Percentiles rank a stretch among this genome's conserved stretches.
phyloP scores from a whole-genome alignment of 1,284 basidiomycete genomes.

The Blastosporella zonata region DNA sequence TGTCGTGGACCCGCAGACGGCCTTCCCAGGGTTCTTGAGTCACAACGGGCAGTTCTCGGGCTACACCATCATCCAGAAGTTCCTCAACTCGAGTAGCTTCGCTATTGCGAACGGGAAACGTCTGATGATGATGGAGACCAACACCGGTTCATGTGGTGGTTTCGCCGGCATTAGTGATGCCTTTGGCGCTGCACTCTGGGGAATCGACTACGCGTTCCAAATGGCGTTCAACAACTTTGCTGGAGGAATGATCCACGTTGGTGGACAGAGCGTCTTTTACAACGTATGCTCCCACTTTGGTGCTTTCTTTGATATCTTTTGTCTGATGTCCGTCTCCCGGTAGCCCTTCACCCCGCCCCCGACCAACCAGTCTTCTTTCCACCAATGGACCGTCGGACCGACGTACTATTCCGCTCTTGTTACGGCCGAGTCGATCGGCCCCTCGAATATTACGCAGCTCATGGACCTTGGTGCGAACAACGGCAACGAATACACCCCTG shows the following conservation, averaged over 20 bases:
- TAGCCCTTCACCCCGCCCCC: constrained; percentile 44
- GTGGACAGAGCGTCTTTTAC: constrained; percentile 66
- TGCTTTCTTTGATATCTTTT: not conserved
- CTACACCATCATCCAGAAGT: constrained; percentile 43
- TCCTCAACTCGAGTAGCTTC: constrained; percentile 45
- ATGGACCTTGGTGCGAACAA: constrained; percentile 55
- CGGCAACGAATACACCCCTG: constrained; percentile 55
- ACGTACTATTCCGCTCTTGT: constrained; percentile 70
- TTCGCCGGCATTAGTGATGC: constrained; percentile 74
- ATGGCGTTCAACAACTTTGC: constrained; percentile 63
- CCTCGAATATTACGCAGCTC: constrained; percentile 55
- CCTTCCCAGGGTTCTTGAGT: constrained; percentile 44
- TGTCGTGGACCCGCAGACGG: constrained; percentile 1
- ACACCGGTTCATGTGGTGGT: constrained; percentile 80
- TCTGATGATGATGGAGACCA: constrained; percentile 76
- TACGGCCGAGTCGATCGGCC: constrained; percentile 66
- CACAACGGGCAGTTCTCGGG: constrained; percentile 53
- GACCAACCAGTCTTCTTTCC: constrained; percentile 54
- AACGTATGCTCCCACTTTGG: constrained; percentile 42
- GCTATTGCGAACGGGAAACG: constrained; percentile 49
- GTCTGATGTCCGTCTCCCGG: not conserved
- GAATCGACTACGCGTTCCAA: constrained; percentile 58
- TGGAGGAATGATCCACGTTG: constrained; percentile 58
- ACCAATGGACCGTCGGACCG: constrained; percentile 62
- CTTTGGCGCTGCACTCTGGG: constrained; percentile 75